Evolutionary conservation across 2,329 filamentous ascomycete species (phyloP), one percentile per base, ranked within the genome.

Genomic region (Fusarium sp.): DNA sequence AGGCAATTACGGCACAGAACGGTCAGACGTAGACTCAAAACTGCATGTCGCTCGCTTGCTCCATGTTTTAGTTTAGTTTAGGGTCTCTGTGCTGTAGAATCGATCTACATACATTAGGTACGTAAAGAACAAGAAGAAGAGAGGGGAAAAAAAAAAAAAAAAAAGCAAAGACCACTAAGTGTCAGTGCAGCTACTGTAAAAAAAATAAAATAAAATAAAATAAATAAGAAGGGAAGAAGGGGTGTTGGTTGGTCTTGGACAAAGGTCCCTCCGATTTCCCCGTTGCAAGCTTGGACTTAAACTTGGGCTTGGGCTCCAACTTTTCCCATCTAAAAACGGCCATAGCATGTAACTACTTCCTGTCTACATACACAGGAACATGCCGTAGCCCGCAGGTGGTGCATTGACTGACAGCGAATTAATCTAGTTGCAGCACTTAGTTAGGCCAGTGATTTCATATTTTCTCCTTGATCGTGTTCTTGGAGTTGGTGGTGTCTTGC

Each of bases 301-400:
- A n/a, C 16, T 34, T n/a, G 12, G 41, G 18, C 34, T 60, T 50
- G 59, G 21, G 45, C 61, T 46, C 65, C 58, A 52, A 54, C 58
- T 28, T 63, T 63, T 45, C 53, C 44, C 43, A 69, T 66, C 52
- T 48, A 37, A 39, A 66, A 62, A 57, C 62, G 49, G 54, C 30
- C 31, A 50, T 50, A 37, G 21, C 30, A 50, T 25, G 48, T 25
- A 50, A 50, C 25, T 50, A 34, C 28, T 21, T n/a, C n/a, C 21
- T 50, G 48, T 25, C 18, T 37, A 37, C 34, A 37, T 37, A 37
- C 34, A 63, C 19, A 55, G 60, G 50, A 62, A 62, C 18, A 69
- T 66, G 49, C 56, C 61, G 60, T 50, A 37, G 34, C 18, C 34
- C 34, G 34, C 18, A n/a, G 18, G 7, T 39, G 37, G 31, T 51